Evolutionary conservation across 371 early-diverging fungal genomes (phyloP), one percentile per base, ranked within the genome.

Genomic region (Mucor circinelloides): DNA sequence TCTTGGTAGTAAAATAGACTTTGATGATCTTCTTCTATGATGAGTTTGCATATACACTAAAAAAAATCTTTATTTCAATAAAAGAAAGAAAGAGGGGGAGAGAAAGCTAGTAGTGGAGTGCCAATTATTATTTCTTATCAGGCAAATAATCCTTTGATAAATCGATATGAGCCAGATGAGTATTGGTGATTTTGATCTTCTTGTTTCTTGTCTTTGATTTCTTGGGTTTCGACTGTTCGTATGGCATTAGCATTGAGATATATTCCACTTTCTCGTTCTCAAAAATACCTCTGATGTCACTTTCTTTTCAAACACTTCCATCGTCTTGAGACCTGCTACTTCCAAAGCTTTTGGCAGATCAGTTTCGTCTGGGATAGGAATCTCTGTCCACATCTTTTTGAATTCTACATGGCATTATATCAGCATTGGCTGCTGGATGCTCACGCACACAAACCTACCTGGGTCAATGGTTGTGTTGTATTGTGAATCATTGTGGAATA

Each of bases 181-280:
- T 93, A 68, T 95, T 95, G 12, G 93, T 93, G 64, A 94, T 91
- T 75, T 93, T 92, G 68, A 91, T 87, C 75, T 89, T 90, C 59
- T 94, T 78, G 77, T 89, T 89, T 55, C 90, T 73, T 44, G 90
- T 85, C 71, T 89, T 89, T 25, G 86, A 83, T 70, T 86, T 82
- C 73, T 88, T 85, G 13, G 84, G 79, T 36, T 88, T 90, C 5
- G 82, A 77, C 78, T 83, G 63, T 50, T 23, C 19, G 34, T 9
- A 60, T 55, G 13, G 44, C 31, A 8, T 44, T 6, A 21, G 10
- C 34, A 38, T 38, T 27, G 56, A 25, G 13, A 36, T 36, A 10
- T 13, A 12, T 8, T 36, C 12, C 36, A 36, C 10, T 13, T 3
- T 27, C 31, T 30, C 31, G 32, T 34, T 52, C 15, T 36, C 25